Evolutionary conservation across 148 eudicot species (phyloP).

Genomic region (Nepenthes mirabilis): DNA sequence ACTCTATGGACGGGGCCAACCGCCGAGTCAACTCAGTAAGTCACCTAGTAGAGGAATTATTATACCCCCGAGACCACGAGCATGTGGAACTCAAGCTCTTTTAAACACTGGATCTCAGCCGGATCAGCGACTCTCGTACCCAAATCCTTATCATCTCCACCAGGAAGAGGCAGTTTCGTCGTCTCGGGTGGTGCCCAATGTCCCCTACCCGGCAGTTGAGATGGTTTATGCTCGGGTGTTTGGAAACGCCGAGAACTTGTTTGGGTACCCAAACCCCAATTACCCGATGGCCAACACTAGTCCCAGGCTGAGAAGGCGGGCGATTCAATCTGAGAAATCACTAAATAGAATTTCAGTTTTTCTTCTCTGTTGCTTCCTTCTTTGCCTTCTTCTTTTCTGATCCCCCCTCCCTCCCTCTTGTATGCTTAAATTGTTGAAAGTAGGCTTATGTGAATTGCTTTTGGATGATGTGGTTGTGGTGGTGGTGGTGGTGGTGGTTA

Average conservation of each 20-base stretch:
- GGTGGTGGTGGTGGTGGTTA: too few species aligned
- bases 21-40: slow-evolving; percentile 14
- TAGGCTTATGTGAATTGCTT: too few species aligned
- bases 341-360: slow-evolving; percentile 49
- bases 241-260: slow-evolving; percentile 45
- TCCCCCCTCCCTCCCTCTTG: background rate
- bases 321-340: slow-evolving; percentile 44
- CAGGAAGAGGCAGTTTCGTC: slow-evolving; percentile 15
- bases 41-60: slow-evolving; percentile 3
- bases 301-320: slow-evolving; percentile 54
- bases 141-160: slow-evolving; percentile 24
- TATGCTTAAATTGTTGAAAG: too few species aligned
- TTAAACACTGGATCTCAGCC: slow-evolving; percentile 20
- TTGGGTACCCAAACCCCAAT: slow-evolving; percentile 36
- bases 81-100: slow-evolving; percentile 37
- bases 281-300: slow-evolving; percentile 18
- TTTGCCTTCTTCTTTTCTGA: slow-evolving; percentile 61
- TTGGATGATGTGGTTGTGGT: too few species aligned
- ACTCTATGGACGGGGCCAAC: slow-evolving; percentile 56
- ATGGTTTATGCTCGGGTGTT: slow-evolving; percentile 65
- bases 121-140: slow-evolving; percentile 19
- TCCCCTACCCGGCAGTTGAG: slow-evolving; percentile 25
- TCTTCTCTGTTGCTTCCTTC: slow-evolving; percentile 47
- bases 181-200: slow-evolving; percentile 9
- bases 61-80: slow-evolving; percentile 62